These are phyloP conservation scores for Tolypocladium inflatum DNA, from an alignment of 2,329 filamentous ascomycete genomes.

Conservation along the genomic window DNA sequence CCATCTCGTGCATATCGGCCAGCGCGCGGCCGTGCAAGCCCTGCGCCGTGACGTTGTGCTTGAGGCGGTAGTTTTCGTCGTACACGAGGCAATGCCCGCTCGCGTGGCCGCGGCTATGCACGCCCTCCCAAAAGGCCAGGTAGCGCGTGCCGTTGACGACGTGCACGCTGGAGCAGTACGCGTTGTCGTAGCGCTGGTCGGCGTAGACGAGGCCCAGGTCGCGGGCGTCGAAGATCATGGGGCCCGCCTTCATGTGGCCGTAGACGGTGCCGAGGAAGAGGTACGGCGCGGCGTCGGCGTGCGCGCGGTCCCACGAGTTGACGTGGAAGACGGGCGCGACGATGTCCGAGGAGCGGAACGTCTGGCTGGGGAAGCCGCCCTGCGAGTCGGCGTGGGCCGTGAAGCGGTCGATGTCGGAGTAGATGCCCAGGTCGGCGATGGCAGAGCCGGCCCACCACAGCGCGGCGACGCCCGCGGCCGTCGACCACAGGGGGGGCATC, in stretches of 20 bases:
- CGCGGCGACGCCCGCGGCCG: neutral
- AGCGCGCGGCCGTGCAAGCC: neutral
- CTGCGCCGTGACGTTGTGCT: neutral
- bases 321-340: constrained; percentile 24
- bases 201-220: constrained; percentile 29
- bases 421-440: neutral
- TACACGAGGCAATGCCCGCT: neutral
- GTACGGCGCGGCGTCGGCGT: constrained; percentile 17
- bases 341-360: constrained; percentile 20
- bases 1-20: neutral
- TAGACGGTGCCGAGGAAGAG: constrained; percentile 22
- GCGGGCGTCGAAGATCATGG: constrained; percentile 22
- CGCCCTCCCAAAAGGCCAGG: neutral
- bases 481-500: neutral
- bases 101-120: neutral
- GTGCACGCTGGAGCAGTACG: constrained; percentile 17
- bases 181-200: constrained; percentile 19
- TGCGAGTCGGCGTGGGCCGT: neutral
- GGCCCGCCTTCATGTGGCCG: constrained; percentile 14
- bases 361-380: constrained; percentile 19
- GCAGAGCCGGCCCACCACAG: neutral
- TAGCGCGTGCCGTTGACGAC: neutral
- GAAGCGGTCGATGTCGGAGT: neutral
- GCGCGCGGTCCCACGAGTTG: constrained; percentile 16
- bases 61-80: neutral